Evolutionary conservation across 2,329 filamentous ascomycete genomes (phyloP).

Genomic region (Ceratocystis variospora): DNA sequence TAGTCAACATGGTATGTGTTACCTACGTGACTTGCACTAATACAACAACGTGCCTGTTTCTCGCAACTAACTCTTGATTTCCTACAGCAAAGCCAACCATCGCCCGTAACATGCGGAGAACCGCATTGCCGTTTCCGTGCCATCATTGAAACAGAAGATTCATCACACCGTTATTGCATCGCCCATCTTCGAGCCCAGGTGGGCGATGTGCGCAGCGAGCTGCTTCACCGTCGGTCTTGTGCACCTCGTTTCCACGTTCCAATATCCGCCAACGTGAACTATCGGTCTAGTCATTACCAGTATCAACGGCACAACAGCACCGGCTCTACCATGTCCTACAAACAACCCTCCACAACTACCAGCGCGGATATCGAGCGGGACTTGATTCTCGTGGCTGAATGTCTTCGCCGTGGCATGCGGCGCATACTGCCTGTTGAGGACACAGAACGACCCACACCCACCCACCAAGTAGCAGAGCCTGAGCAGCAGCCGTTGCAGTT

Average conservation of each 20-base stretch:
- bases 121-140: slow-evolving; percentile 13
- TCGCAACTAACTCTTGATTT: neutral
- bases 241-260: neutral
- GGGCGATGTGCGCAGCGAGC: slow-evolving; percentile 9
- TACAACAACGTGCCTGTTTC: neutral
- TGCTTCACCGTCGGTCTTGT: slow-evolving; percentile 2
- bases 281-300: neutral
- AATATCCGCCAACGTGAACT: neutral
- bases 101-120: neutral
- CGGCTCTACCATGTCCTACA: neutral
- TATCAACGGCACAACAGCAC: neutral
- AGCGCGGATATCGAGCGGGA: slow-evolving; percentile 16
- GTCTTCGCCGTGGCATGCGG: slow-evolving; percentile 12
- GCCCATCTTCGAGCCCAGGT: slow-evolving; percentile 13
- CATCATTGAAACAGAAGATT: slow-evolving; percentile 15
- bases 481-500: neutral
- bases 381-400: slow-evolving; percentile 10
- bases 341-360: neutral
- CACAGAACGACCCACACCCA: neutral
- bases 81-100: neutral
- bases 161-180: slow-evolving; percentile 10
- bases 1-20: neutral
- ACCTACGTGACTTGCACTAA: neutral
- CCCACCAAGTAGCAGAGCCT: neutral
- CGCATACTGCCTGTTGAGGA: neutral